Evolutionary conservation across 257 asterid genomes (phyloP), one percentile per base, ranked within the genome.

Genomic region (Nicotiana paniculata): DNA sequence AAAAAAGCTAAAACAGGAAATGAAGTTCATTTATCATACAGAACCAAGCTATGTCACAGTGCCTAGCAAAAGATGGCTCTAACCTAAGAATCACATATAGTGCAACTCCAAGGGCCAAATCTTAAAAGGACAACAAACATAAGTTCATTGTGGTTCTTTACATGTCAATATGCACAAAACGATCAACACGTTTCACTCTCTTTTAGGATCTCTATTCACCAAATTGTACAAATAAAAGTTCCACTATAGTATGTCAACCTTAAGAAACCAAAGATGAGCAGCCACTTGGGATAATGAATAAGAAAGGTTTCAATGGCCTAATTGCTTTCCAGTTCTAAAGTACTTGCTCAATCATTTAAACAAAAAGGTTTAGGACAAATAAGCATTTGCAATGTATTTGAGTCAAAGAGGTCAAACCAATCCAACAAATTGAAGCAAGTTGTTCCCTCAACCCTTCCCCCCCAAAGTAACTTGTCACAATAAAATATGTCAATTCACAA

Each of bases 401-500:
- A 48, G 26, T 74, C 62, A 48, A 7, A 74, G 62, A 74, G 79
- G 79, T 74, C 79, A 74, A 74, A 48, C 48, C 79, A 51, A 12
- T 74, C 62, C 37, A 74, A 17, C 62, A 48, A 74, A 74, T 21
- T 48, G 51, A 74, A 74, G 79, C 62, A 74, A 48, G 8, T 15
- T 74, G 62, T 74, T 43, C 79, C 43, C 61, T 26, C 15, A 43
- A 5, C 37, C 59, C 24, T 18, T 58, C 12, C 26, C 26, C 78
- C 58, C 0, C 24, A 21, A 48, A 48, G 33, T 48, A 26, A 48
- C 58, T 46, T 43, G 46, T 72, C 16, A 26, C 79, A 48, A 6
- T 74, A 6, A 48, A 46, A 48, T 43, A 72, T 46, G 62, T 72
- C 24, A 74, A 74, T 53, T 48, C 39, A 72, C 79, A 72, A 43